phyloP scores from a whole-genome alignment of 495 filamentous ascomycete species.

The Cenococcum geophilum region DNA sequence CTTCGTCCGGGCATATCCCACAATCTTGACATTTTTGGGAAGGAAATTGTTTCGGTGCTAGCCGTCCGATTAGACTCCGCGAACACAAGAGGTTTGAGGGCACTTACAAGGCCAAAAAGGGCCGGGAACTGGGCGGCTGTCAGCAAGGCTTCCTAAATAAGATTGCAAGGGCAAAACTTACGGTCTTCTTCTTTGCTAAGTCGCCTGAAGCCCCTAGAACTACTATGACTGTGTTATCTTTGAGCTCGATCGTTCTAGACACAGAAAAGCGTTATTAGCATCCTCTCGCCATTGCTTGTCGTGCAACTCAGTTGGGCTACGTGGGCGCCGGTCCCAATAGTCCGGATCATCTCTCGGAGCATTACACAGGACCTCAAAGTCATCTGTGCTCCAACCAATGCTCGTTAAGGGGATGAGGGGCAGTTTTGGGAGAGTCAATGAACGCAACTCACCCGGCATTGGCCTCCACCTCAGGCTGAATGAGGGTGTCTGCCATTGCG shows the following conservation, averaged over 20 bases:
- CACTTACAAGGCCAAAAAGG: constrained; percentile 90
- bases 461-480: constrained; percentile 53
- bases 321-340: neutral
- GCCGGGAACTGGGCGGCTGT: constrained; percentile 73
- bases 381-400: neutral
- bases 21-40: constrained; percentile 91
- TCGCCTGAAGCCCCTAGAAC: constrained; percentile 97
- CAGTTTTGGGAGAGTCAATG: neutral
- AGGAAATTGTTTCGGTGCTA: constrained; percentile 98
- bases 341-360: neutral
- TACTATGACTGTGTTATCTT: constrained; percentile 96
- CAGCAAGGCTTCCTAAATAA: constrained; percentile 7
- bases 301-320: constrained; percentile 6
- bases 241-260: constrained; percentile 78
- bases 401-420: neutral
- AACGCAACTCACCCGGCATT: constrained; percentile 58
- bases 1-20: constrained; percentile 98
- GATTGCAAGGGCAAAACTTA: constrained; percentile 44
- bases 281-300: neutral
- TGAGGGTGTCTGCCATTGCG: constrained; percentile 58
- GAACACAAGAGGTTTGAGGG: constrained; percentile 6
- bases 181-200: constrained; percentile 99
- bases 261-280: constrained; percentile 11
- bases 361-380: constrained; percentile 7
- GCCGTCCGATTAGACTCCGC: constrained; percentile 11